Evolutionary conservation across 805 yeast genomes (phyloP).

Genomic region (Maudiozyma turicensis): DNA sequence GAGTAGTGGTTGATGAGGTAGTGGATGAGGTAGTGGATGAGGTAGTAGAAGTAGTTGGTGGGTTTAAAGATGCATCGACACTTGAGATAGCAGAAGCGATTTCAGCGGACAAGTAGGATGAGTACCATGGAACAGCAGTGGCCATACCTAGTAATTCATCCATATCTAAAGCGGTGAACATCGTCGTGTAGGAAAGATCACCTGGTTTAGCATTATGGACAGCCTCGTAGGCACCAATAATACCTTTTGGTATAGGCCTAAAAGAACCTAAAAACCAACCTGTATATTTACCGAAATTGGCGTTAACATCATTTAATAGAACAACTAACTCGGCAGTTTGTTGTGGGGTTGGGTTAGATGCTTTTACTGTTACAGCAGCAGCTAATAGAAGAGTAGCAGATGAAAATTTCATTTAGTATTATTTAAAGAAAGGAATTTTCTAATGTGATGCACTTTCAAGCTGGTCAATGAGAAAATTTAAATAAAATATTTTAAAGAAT

Average conservation of each 20-base stretch:
- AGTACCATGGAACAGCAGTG: constrained; percentile 29
- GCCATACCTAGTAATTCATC: neutral
- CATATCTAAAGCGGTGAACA: neutral
- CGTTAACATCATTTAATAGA: constrained; percentile 11
- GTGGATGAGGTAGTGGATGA: neutral
- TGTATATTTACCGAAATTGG: constrained; percentile 7
- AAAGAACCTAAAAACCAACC: neutral
- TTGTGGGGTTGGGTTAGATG: constrained; percentile 5
- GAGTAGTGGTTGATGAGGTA: neutral
- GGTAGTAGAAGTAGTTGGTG: neutral
- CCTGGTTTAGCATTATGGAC: neutral
- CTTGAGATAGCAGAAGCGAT: constrained; percentile 1
- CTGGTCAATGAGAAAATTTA: too few relatives aligned
- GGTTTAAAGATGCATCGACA: neutral
- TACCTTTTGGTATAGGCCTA: neutral
- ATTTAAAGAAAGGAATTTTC: too few relatives aligned
- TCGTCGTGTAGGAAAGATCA: constrained; percentile 1
- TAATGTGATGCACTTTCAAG: too few relatives aligned
- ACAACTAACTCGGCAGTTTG: constrained; percentile 12
- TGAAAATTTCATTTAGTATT: neutral
- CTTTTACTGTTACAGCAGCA: constrained; percentile 3
- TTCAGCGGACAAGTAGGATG: constrained; percentile 14
- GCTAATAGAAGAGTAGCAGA: neutral
- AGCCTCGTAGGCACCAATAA: neutral
- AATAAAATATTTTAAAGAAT: too few relatives aligned